Evolutionary conservation across 305 asterid species (phyloP).

Genomic region (Solanum hybrid): DNA sequence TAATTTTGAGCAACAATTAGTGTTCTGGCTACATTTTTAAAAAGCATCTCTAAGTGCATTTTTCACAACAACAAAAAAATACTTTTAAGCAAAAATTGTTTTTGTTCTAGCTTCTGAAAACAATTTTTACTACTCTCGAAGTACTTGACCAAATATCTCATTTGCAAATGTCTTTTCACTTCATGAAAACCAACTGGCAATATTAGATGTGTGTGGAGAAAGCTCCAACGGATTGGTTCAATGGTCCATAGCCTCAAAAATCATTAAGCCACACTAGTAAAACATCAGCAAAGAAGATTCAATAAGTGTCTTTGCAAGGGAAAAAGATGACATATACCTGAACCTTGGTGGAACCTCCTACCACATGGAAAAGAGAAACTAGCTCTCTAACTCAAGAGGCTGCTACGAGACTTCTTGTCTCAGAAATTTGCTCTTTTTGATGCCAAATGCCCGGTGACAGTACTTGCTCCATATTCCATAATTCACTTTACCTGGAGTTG

Average conservation of each 20-base stretch:
- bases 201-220: neutral
- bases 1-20: neutral
- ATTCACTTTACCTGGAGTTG: neutral
- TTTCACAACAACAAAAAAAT: too few species aligned
- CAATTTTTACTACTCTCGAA: neutral
- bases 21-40: neutral
- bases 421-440: neutral
- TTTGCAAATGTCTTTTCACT: neutral
- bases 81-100: neutral
- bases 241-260: neutral
- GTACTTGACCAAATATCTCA: neutral
- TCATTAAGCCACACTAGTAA: neutral
- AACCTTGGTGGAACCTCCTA: neutral
- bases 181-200: neutral
- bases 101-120: neutral
- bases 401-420: neutral
- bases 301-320: neutral
- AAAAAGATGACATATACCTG: neutral
- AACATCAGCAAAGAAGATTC: neutral
- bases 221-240: neutral
- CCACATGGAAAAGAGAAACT: neutral
- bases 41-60: neutral
- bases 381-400: neutral
- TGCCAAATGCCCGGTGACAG: neutral
- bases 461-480: neutral